Evolutionary conservation across 2,329 filamentous ascomycete species (phyloP), one percentile per base, ranked within the genome.

Genomic region (Achaetomium macrosporum): DNA sequence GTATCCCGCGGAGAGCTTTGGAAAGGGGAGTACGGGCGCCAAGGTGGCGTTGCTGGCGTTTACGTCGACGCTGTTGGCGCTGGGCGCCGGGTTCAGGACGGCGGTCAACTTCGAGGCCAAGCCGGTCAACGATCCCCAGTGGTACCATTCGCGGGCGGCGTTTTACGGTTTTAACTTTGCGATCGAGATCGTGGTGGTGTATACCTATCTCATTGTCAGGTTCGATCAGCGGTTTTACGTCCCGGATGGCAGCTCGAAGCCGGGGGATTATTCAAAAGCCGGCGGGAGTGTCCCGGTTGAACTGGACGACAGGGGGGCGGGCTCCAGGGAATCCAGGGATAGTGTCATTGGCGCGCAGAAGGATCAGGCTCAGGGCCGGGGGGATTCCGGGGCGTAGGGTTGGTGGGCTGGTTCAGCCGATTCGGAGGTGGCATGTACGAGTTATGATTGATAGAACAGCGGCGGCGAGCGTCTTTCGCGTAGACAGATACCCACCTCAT

Each of bases 131-230:
- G 36, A 81, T 56, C 82, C 86, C 2, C 83, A 84, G 9, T 87
- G 84, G 78, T 93, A 84, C 66, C 79, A 89, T 63, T 74, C 73
- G 63, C 87, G 84, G 66, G 78, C 82, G 2, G 82, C 79, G 63
- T 95, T 90, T 73, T 96, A 93, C 71, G 70, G 83, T 64, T 88
- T 93, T 73, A 87, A 88, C 71, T 95, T 88, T 65, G 73, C 72
- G n/a, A 75, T 91, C 35, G 90, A 96, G 69, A 71, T 91, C 45
- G 64, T 86, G 25, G 81, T 90, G 42, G 76, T 91, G 6, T 78
- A 76, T 49, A 69, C 84, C 12, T 92, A 88, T 68, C 76, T 83
- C 1, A 63, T 86, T 16, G 69, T 77, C 20, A 79, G 90, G 39
- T 82, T 93, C 58, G 90, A 95, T 65, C 76, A 77, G 56, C 79